Percentiles rank a stretch among this genome's conserved stretches.
Evolutionary conservation across 345 rosid genomes (phyloP).

Genomic region (Luvunga scandens): DNA sequence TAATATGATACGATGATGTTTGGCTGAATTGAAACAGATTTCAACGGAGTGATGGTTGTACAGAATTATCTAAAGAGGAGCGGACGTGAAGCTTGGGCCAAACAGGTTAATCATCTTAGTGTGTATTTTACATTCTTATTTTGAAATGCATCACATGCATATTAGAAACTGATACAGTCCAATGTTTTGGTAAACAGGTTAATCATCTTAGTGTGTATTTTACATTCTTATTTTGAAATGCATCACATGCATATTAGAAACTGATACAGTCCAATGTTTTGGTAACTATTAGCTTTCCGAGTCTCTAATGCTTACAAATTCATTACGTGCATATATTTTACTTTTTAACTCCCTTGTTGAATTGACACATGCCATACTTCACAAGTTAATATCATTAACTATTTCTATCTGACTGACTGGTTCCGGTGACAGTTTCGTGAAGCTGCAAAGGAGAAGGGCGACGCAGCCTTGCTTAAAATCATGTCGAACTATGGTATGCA

Average conservation of each 20-base stretch:
- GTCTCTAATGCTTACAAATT: not conserved
- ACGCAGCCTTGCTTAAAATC: constrained; percentile 59
- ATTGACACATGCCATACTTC: not conserved
- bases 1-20: constrained; percentile 7
- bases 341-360: not conserved
- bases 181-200: constrained; percentile 41
- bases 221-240: not conserved
- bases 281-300: not conserved
- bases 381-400: not conserved
- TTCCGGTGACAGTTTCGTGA: constrained; percentile 61
- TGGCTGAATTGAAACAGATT: constrained; percentile 58
- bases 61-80: constrained; percentile 83
- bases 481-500: constrained; percentile 85
- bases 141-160: not conserved
- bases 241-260: not conserved
- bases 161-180: not conserved
- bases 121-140: not conserved
- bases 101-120: constrained; percentile 47
- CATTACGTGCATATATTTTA: not conserved
- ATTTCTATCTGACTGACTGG: constrained; percentile 9
- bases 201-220: not conserved
- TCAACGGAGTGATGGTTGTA: constrained; percentile 80
- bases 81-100: constrained; percentile 87
- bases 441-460: constrained; percentile 63
- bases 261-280: not conserved